These are phyloP conservation scores for Pilobolus umbonatus DNA, from an alignment of 192 early-diverging fungal genomes.

Conservation along the genomic window DNA sequence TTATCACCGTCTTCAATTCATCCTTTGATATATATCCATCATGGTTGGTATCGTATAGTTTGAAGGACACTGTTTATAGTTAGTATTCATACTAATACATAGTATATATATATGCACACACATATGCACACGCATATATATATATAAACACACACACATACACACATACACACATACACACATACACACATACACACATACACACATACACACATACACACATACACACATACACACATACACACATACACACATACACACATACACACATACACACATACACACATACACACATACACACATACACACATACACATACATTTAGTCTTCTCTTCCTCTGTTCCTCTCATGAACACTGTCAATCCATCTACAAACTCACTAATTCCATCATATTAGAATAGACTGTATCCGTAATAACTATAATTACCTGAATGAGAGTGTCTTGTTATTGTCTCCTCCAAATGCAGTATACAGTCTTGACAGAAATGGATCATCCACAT, in stretches of 20 bases:
- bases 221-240: no score
- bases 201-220: no score
- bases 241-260: no score
- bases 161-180: no score
- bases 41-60: constrained; percentile 73
- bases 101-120: neutral
- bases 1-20: constrained; percentile 67
- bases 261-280: no score
- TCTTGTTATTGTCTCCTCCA: constrained; percentile 61
- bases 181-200: no score
- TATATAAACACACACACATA: no score
- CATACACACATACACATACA: constrained; percentile 18
- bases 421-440: constrained; percentile 58
- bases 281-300: no score
- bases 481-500: constrained; percentile 64
- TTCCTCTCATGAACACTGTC: constrained; percentile 74
- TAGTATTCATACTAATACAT: neutral
- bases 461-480: constrained; percentile 76
- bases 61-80: constrained; percentile 70
- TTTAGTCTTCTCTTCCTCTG: constrained; percentile 49
- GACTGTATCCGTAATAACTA: neutral
- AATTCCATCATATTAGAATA: constrained; percentile 7
- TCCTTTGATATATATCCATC: constrained; percentile 67
- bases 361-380: constrained; percentile 62
- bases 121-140: neutral